These are phyloP conservation scores for Penicillium polonicum DNA, from an alignment of 2,329 filamentous ascomycete genomes.

Conservation along the genomic window DNA sequence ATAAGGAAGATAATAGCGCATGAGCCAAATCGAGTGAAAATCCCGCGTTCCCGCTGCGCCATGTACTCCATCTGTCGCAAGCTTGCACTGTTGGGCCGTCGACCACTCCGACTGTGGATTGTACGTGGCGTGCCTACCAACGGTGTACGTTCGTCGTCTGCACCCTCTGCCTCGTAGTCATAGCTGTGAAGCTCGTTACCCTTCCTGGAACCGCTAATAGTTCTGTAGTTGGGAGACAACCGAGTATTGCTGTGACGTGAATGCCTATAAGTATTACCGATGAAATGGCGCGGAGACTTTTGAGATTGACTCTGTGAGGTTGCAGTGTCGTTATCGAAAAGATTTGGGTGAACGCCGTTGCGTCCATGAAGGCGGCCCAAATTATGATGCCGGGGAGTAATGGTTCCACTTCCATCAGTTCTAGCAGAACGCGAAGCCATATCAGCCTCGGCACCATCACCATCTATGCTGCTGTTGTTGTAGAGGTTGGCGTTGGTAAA, in stretches of 20 bases:
- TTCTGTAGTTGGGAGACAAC: constrained; percentile 51
- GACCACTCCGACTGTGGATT: constrained; percentile 56
- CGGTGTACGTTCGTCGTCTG: constrained; percentile 85
- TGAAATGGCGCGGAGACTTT: constrained; percentile 59
- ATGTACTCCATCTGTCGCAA: constrained; percentile 73
- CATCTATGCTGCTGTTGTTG: constrained; percentile 59
- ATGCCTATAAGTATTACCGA: constrained; percentile 57
- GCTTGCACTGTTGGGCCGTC: constrained; percentile 57
- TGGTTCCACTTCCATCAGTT: constrained; percentile 53
- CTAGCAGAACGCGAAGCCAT: constrained; percentile 60
- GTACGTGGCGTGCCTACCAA: constrained; percentile 65
- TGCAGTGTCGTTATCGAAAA: constrained; percentile 70
- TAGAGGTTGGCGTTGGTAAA: constrained; percentile 70
- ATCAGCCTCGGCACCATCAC: constrained; percentile 66
- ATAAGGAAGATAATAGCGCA: constrained; percentile 82
- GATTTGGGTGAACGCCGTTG: constrained; percentile 64
- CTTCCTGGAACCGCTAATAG: constrained; percentile 51
- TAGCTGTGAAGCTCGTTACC: constrained; percentile 66
- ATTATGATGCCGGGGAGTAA: constrained; percentile 73
- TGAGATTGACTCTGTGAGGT: constrained; percentile 63
- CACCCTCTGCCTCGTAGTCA: constrained; percentile 78
- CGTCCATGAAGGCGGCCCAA: constrained; percentile 72
- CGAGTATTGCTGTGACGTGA: constrained; percentile 71
- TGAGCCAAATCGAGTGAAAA: constrained; percentile 73
- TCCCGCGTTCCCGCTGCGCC: constrained; percentile 63